Percentiles rank a stretch among this genome's conserved stretches.
These are phyloP conservation scores for Suillus hirtellus DNA, from an alignment of 768 basidiomycete species.

Conservation along the genomic window DNA sequence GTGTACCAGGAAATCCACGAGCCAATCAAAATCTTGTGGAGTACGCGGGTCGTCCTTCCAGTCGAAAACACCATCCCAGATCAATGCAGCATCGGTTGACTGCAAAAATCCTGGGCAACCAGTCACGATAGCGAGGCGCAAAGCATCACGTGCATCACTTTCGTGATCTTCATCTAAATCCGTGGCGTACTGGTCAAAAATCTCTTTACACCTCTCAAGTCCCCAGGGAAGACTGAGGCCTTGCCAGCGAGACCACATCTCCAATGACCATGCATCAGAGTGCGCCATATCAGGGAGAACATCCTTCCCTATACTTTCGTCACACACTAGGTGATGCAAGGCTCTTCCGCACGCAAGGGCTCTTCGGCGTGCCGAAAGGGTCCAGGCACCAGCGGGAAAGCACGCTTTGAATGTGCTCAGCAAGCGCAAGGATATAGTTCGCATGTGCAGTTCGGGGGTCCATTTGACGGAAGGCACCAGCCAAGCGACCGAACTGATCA, in stretches of 20 bases:
- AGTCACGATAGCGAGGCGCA: constrained; percentile 9
- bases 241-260: background rate
- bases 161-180: background rate
- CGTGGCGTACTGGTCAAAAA: background rate
- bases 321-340: background rate
- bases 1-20: constrained; percentile 12
- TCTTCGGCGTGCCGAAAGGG: background rate
- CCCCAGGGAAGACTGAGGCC: background rate
- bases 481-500: constrained; percentile 1
- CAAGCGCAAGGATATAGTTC: background rate
- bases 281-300: too few species aligned
- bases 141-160: background rate
- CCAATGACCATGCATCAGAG: background rate
- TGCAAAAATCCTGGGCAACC: background rate
- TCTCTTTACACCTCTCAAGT: background rate
- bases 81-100: constrained; percentile 3
- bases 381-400: background rate
- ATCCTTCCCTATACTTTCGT: background rate
- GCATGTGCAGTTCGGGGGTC: background rate
- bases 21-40: constrained; percentile 1
- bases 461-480: background rate
- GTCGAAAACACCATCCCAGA: constrained; percentile 1
- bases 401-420: background rate
- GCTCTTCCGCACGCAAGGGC: constrained; percentile 5
- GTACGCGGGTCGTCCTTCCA: background rate